These are phyloP conservation scores for Erysimum cheiranthoides DNA, from an alignment of 345 rosid species.

Conservation along the genomic window DNA sequence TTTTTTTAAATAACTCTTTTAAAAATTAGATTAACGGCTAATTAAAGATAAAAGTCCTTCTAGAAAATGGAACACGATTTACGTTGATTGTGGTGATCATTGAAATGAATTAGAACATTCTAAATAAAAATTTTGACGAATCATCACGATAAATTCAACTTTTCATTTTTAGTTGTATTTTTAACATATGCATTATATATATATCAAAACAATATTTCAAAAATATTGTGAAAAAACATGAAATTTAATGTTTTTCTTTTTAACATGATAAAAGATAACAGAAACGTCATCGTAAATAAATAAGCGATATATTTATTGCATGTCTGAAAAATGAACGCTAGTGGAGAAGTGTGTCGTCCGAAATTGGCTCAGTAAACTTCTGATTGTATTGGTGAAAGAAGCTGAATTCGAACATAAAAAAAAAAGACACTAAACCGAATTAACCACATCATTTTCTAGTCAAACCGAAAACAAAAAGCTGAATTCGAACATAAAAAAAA, in stretches of 20 bases:
- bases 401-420: not conserved
- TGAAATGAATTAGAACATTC: not conserved
- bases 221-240: not conserved
- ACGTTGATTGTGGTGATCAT: not conserved
- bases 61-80: not conserved
- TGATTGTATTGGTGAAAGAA: not conserved
- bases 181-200: not conserved
- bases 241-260: not conserved
- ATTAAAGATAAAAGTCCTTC: not conserved
- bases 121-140: not conserved
- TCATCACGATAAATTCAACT: not conserved
- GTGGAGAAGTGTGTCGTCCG: not conserved
- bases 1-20: too few species aligned
- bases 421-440: too few species aligned
- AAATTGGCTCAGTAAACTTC: not conserved
- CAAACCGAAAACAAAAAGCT: not conserved
- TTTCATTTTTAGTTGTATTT: not conserved
- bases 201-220: not conserved
- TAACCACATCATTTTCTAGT: not conserved
- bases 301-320: too few species aligned
- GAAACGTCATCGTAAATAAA: too few species aligned
- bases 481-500: too few species aligned
- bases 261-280: not conserved
- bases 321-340: not conserved
- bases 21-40: constrained; percentile 15